Conservation (phyloP, 75 land plant species). For the Sequoiadendron giganteum region DNA sequence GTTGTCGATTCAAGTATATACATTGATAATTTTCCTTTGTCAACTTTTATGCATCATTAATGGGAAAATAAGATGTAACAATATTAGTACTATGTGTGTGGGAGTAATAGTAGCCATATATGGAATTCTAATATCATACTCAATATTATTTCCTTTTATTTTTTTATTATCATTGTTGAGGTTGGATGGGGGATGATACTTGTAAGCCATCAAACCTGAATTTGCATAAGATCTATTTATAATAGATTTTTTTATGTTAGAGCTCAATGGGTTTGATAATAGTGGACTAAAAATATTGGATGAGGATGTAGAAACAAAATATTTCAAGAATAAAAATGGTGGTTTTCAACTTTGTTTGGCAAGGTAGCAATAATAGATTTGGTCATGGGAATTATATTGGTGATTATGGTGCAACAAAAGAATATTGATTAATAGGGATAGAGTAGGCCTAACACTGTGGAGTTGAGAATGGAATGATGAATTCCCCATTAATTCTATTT, state of each 20-base stretch:
- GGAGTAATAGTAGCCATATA: not conserved
- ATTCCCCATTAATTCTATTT: not conserved
- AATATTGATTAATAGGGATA: not conserved
- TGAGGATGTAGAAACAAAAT: not conserved
- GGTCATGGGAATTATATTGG: not conserved
- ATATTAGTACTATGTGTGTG: not conserved
- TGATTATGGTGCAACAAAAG: not conserved
- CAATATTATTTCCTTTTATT: not conserved
- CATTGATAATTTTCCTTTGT: not conserved
- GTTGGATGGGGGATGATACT: conserved; percentile 19
- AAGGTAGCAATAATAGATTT: not conserved
- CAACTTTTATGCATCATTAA: not conserved
- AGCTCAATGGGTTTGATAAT: not conserved
- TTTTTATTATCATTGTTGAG: no score
- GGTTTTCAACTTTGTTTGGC: not conserved
- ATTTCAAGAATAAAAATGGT: not conserved
- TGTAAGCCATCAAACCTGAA: conserved; percentile 37
- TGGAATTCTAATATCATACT: not conserved
- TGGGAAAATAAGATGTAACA: not conserved
- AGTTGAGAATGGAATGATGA: not conserved
- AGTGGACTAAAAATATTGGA: not conserved
- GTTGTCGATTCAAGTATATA: not conserved
- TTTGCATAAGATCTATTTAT: conserved; percentile 18
- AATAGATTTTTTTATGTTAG: not conserved
- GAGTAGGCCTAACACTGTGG: not conserved